Conservation (phyloP, 2,329 filamentous ascomycete species). For the Colletotrichum endophyticum region DNA sequence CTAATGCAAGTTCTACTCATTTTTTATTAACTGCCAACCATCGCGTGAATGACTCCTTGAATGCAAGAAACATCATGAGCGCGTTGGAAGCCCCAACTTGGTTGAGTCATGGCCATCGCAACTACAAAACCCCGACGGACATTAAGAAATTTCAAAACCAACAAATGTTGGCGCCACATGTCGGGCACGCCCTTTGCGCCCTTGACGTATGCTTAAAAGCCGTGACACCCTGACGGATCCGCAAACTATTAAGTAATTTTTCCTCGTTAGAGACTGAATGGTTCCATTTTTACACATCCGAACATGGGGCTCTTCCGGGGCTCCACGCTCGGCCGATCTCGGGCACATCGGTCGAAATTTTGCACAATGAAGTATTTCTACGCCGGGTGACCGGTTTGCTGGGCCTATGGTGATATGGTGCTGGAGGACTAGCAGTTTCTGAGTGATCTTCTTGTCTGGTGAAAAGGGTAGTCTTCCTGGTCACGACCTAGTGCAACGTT, state of each 20-base stretch:
- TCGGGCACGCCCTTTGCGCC: not conserved
- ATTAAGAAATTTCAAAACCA: not conserved
- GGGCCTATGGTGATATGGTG: not conserved
- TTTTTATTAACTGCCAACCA: no score
- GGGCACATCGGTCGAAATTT: not conserved
- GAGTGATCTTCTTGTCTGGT: no score
- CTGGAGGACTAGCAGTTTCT: not conserved
- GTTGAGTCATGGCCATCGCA: no score
- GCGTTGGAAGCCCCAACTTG: no score
- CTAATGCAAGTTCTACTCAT: no score
- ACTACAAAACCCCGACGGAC: not conserved
- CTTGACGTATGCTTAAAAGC: not conserved
- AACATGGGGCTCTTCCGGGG: not conserved
- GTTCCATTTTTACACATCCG: not conserved
- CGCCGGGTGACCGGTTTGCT: not conserved
- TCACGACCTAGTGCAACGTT: not conserved
- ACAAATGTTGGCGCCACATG: not conserved
- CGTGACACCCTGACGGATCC: not conserved
- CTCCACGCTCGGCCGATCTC: constrained; percentile 7
- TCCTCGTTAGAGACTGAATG: not conserved
- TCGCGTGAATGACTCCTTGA: no score
- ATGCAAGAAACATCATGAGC: no score
- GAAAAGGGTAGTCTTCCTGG: rapidly evolving
- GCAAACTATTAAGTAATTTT: not conserved
- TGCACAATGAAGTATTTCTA: not conserved